These are phyloP conservation scores for Microbotryum saponariae DNA, from an alignment of 1,284 basidiomycete species.

Conservation along the genomic window DNA sequence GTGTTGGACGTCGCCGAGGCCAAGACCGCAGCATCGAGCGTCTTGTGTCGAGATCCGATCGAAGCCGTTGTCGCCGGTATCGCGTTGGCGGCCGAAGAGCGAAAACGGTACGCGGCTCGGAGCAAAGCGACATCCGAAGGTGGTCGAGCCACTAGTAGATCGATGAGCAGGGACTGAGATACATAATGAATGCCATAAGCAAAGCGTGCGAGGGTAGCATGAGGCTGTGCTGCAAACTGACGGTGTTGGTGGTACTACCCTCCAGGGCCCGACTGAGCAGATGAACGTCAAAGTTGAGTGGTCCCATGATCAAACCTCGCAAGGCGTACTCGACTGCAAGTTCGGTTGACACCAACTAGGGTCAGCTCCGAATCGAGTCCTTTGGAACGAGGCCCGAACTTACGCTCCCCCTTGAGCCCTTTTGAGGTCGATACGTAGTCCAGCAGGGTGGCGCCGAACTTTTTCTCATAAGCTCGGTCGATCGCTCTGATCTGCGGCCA, in stretches of 20 bases:
- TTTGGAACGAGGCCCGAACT: not conserved
- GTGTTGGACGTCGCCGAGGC: conserved; percentile 15
- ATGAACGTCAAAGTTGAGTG: conserved; percentile 24
- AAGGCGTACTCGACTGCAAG: conserved; percentile 19
- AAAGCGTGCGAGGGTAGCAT: not conserved
- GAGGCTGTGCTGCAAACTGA: not conserved
- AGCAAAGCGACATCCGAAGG: conserved; percentile 24
- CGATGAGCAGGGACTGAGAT: conserved; percentile 20
- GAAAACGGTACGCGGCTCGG: conserved; percentile 21
- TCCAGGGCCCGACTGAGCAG: conserved; percentile 22
- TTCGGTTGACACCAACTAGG: not conserved
- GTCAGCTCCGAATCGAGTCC: not conserved
- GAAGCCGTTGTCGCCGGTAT: not conserved
- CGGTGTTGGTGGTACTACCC: conserved; percentile 16
- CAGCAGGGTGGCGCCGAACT: conserved; percentile 16
- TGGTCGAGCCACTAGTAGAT: conserved; percentile 18
- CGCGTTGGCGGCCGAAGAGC: not conserved
- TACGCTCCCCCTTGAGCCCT: conserved; percentile 21
- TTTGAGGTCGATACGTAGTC: conserved; percentile 12
- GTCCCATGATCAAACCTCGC: conserved; percentile 20
- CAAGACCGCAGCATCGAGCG: conserved; percentile 26
- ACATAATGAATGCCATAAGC: not conserved
- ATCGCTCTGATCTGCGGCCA: conserved; percentile 20
- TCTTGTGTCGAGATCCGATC: not conserved
- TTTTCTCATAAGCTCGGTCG: conserved; percentile 10